Evolutionary conservation across 306 rosid species (phyloP).

Genomic region (Ziziphus jujuba): DNA sequence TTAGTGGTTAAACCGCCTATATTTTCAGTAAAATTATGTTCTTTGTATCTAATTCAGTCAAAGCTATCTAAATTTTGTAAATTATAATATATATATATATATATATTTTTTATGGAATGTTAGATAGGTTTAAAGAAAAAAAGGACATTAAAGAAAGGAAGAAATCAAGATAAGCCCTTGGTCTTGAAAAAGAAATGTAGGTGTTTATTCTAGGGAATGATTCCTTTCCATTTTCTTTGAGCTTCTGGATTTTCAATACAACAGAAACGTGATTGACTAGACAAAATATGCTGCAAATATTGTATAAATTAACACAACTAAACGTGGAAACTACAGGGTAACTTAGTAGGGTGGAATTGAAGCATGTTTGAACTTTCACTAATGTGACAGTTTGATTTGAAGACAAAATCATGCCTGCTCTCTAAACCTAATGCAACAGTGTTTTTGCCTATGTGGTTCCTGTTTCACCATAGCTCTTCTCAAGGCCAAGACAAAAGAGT

Average conservation of each 20-base stretch:
- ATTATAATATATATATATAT: neutral
- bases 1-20: too few species aligned
- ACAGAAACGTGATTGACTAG: conserved; percentile 58
- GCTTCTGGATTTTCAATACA: conserved; percentile 2
- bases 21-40: too few species aligned
- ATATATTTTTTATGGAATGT: neutral
- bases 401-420: too few species aligned
- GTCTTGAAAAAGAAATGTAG: conserved; percentile 18
- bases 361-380: too few species aligned
- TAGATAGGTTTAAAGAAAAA: neutral
- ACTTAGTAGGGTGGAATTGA: too few species aligned
- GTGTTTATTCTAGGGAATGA: conserved; percentile 23
- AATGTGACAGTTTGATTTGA: too few species aligned
- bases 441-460: too few species aligned
- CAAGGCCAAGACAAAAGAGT: too few species aligned
- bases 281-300: conserved; percentile 21
- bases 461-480: too few species aligned
- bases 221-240: neutral
- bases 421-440: too few species aligned
- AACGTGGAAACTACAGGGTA: too few species aligned
- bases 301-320: too few species aligned
- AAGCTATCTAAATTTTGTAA: neutral
- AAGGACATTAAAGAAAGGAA: neutral
- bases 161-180: neutral
- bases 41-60: neutral